Conservation (phyloP, 352 stramenopile species). For the Plasmopara halstedii region DNA sequence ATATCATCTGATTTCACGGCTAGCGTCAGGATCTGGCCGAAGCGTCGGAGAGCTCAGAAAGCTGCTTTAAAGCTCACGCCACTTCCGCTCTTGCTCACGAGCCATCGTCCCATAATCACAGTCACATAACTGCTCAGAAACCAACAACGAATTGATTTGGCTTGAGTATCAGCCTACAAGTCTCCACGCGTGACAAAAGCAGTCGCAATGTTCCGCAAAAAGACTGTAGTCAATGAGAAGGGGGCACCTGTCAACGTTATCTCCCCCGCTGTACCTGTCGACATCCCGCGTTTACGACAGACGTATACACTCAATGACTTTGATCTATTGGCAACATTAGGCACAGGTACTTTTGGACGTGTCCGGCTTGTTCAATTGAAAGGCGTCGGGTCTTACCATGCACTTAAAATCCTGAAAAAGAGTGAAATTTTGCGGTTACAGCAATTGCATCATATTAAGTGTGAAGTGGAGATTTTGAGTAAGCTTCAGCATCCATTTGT, state of each 20-base stretch:
- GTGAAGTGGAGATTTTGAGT: slow-evolving; percentile 86
- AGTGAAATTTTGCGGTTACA: slow-evolving; percentile 83
- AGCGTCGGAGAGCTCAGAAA: slow-evolving; percentile 20
- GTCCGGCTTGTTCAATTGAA: slow-evolving; percentile 79
- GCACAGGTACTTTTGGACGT: slow-evolving; percentile 85
- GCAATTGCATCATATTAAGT: slow-evolving; percentile 89
- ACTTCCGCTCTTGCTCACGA: slow-evolving; percentile 14
- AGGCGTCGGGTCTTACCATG: slow-evolving; percentile 51
- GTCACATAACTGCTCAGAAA: slow-evolving; percentile 13
- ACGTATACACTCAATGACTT: slow-evolving; percentile 63
- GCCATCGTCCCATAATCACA: slow-evolving; percentile 4
- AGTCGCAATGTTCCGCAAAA: slow-evolving; percentile 34
- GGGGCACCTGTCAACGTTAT: slow-evolving; percentile 43
- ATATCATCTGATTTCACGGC: slow-evolving; percentile 1
- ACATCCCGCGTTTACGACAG: slow-evolving; percentile 15
- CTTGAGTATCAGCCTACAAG: neutral
- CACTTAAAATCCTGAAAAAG: slow-evolving; percentile 92
- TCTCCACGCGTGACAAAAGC: neutral
- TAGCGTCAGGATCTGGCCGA: slow-evolving; percentile 13
- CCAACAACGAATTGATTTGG: neutral
- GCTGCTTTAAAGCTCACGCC: slow-evolving; percentile 2
- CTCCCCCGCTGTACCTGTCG: slow-evolving; percentile 39
- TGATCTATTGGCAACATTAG: slow-evolving; percentile 68
- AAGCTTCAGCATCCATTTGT: slow-evolving; percentile 87
- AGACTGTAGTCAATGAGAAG: slow-evolving; percentile 28